phyloP scores from a whole-genome alignment of 2,329 filamentous ascomycete genomes.

The Ophiosphaerella narmari region DNA sequence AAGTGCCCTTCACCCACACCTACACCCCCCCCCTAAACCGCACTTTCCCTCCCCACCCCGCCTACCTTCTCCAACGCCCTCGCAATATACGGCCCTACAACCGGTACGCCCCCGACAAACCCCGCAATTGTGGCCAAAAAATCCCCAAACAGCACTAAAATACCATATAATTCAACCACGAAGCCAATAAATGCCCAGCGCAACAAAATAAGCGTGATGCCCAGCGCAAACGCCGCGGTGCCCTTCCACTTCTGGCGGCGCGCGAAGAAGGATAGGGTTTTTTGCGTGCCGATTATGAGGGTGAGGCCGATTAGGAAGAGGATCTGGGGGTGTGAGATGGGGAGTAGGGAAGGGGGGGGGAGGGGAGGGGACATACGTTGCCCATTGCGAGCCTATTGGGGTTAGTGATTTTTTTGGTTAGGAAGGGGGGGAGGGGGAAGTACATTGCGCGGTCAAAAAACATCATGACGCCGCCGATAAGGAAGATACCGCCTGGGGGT shows the following conservation, averaged over 20 bases:
- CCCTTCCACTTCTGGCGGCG: conserved; percentile 91
- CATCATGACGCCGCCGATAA: conserved; percentile 90
- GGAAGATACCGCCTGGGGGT: conserved; percentile 81
- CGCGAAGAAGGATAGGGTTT: conserved; percentile 93
- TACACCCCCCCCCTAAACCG: neutral
- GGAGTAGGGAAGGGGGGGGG: neutral
- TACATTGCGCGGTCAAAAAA: conserved; percentile 98
- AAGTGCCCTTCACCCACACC: too few species aligned
- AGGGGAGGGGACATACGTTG: conserved; percentile 64
- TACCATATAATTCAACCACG: conserved; percentile 86
- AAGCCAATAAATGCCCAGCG: conserved; percentile 93
- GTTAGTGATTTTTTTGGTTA: conserved; percentile 8
- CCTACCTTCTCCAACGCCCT: conserved; percentile 59
- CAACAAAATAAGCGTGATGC: conserved; percentile 82
- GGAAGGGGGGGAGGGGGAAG: conserved; percentile 33
- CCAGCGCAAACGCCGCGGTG: conserved; percentile 82
- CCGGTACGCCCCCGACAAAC: conserved; percentile 81
- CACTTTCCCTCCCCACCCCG: conserved; percentile 5
- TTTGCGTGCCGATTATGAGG: conserved; percentile 89
- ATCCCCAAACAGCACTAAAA: conserved; percentile 92
- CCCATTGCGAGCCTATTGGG: conserved; percentile 85
- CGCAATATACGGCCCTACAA: conserved; percentile 86
- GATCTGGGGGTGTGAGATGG: conserved; percentile 62
- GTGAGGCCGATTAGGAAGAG: conserved; percentile 97
- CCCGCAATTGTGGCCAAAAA: conserved; percentile 91